phyloP scores from a whole-genome alignment of 257 asterid species.

The Craterostigma plantagineum region DNA sequence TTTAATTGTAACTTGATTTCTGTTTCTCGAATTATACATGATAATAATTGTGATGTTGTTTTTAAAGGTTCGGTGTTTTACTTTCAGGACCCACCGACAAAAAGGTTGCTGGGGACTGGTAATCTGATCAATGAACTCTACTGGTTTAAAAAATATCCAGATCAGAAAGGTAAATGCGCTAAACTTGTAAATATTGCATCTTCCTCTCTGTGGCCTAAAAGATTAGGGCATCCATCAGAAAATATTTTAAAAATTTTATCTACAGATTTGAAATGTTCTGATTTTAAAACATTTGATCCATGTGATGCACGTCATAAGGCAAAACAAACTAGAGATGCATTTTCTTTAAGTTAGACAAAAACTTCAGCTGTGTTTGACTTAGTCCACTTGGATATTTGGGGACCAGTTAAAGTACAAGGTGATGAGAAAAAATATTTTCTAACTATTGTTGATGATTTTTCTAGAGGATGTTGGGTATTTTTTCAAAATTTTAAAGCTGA shows the following conservation, averaged over 20 bases:
- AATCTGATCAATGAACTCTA: not conserved
- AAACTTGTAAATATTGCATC: not conserved
- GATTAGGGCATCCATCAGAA: constrained; percentile 1
- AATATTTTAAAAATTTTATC: not conserved
- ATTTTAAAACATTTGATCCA: not conserved
- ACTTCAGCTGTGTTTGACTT: not conserved
- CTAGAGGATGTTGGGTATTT: not conserved
- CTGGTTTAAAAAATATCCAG: not conserved
- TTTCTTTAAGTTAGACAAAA: not conserved
- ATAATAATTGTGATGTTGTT: not conserved
- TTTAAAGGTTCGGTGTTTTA: not conserved
- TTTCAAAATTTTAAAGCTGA: not conserved
- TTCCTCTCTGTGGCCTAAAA: not conserved
- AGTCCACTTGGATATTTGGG: constrained; percentile 1
- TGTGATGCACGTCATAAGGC: constrained; percentile 2
- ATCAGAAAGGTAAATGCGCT: not conserved
- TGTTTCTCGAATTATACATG: not conserved
- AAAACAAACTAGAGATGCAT: not conserved
- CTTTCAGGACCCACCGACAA: not conserved
- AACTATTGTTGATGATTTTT: too few species aligned
- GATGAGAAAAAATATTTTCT: too few species aligned
- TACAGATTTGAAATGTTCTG: not conserved
- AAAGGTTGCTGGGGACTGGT: not conserved
- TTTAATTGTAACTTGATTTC: not conserved
- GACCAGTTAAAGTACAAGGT: not conserved